Evolutionary conservation across 441 rosid species (phyloP).

Genomic region (Populus trichocarpa): DNA sequence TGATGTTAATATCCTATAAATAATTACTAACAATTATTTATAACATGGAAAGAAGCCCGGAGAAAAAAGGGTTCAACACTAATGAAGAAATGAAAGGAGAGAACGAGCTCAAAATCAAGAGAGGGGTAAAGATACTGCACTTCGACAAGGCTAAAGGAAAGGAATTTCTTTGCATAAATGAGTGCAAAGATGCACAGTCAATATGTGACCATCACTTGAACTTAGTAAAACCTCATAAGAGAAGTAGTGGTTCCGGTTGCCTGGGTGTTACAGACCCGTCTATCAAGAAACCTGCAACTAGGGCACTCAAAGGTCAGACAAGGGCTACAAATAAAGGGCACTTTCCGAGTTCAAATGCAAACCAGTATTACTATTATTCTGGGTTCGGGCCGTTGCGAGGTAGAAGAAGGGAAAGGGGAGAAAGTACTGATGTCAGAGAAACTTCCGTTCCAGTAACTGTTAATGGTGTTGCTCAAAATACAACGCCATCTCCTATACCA

Average conservation of each 20-base stretch:
- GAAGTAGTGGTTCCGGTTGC: no score
- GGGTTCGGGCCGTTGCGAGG: conserved; percentile 74
- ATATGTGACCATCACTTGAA: conserved; percentile 5
- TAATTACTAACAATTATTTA: not conserved
- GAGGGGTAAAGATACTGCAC: not conserved
- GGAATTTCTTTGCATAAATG: conserved; percentile 25
- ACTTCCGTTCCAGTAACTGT: not conserved
- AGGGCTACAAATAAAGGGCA: conserved; percentile 29
- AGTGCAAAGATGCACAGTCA: conserved; percentile 4
- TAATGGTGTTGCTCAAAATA: not conserved
- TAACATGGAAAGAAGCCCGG: not conserved
- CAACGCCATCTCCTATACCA: not conserved
- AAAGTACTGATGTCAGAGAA: not conserved
- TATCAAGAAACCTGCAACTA: conserved; percentile 1
- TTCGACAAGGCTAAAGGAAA: conserved; percentile 15
- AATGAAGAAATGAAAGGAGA: conserved; percentile 17
- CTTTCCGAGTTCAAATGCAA: conserved; percentile 16
- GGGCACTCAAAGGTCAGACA: conserved; percentile 32
- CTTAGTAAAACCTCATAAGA: not conserved
- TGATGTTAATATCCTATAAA: not conserved
- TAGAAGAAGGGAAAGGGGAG: conserved; percentile 35
- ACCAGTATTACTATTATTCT: conserved; percentile 66
- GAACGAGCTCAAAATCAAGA: conserved; percentile 9
- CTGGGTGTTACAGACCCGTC: not conserved
- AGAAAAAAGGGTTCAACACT: conserved; percentile 10